phyloP scores from a whole-genome alignment of 2,329 filamentous ascomycete species.

The Pseudogymnoascus sp. region DNA sequence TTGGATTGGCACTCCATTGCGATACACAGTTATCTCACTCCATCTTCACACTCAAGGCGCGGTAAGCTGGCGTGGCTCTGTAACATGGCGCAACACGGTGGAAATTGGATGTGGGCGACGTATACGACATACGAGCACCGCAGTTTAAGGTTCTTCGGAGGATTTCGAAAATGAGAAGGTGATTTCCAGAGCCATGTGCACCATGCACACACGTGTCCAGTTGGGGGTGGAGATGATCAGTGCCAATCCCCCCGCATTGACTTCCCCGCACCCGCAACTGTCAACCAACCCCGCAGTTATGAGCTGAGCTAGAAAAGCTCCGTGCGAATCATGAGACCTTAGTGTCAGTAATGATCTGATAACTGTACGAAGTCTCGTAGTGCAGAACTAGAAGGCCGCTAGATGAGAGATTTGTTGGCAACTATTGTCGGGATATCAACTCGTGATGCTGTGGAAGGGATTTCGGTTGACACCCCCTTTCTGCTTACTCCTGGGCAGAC shows the following conservation, averaged over 20 bases:
- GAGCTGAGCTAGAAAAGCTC: neutral
- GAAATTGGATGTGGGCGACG: neutral
- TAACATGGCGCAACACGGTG: neutral
- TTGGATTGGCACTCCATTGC: neutral
- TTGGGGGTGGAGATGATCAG: neutral
- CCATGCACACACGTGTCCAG: slow-evolving; percentile 5
- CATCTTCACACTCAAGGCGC: neutral
- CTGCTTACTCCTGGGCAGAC: neutral
- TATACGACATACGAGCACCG: neutral
- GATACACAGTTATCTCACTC: neutral
- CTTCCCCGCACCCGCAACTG: slow-evolving; percentile 1
- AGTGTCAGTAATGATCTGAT: neutral
- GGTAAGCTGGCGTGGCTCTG: neutral
- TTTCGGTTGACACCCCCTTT: neutral
- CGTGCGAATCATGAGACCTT: neutral
- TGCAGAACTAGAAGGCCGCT: neutral
- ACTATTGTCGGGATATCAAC: neutral
- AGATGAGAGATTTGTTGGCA: neutral
- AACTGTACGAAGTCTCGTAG: neutral
- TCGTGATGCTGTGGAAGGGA: neutral
- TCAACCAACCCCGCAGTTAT: neutral
- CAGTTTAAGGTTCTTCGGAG: neutral
- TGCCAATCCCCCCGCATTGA: slow-evolving; percentile 2
- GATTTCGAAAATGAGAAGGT: slow-evolving; percentile 2
- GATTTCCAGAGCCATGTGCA: neutral